Evolutionary conservation across 768 basidiomycete genomes (phyloP), one percentile per base, ranked within the genome.

Genomic region (Lanmaoa pseudosensibilis): DNA sequence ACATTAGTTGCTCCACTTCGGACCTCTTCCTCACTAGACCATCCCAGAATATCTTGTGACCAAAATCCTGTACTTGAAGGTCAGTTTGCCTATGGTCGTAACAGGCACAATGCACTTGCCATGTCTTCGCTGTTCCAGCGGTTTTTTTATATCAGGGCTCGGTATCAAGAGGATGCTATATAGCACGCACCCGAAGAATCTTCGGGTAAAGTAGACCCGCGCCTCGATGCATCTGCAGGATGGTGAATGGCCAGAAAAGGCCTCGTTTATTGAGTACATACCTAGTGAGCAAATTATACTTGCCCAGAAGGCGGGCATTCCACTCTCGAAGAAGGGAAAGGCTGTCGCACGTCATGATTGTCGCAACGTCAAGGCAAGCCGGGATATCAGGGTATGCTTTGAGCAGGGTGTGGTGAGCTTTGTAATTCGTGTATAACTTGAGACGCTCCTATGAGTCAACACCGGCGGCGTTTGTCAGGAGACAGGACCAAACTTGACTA

Each of bases 41-140:
- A 38, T 71, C 68, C 73, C 74, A 73, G 57, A 69, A 77, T 2
- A 64, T 61, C 58, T 71, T 74, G 51, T 76, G 76, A 19, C 75
- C 76, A 53, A 76, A 75, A 55, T 77, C 76, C 74, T 77, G 38
- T 37, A 19, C n/a, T 44, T 39, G 37, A 45, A 32, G 8, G 30
- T 52, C 15, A 50, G 21, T 23, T 44, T 18, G 21, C 25, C n/a
- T 12, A 13, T 8, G 9, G 36, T 18, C 11, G 37, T 15, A 37
- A 27, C 6, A 19, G 15, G 16, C 16, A 19, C 27, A 55, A 30
- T 13, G 12, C 4, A 37, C 39, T 43, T 51, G 45, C 68, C 69
- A 69, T 69, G 34, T 69, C 69, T 45, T 66, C 50, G 5, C 64
- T 69, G 46, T 50, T 39, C 18, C 32, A 33, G 21, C 15, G 2